phyloP scores from a whole-genome alignment of 345 rosid genomes.

The Citrus australasica region DNA sequence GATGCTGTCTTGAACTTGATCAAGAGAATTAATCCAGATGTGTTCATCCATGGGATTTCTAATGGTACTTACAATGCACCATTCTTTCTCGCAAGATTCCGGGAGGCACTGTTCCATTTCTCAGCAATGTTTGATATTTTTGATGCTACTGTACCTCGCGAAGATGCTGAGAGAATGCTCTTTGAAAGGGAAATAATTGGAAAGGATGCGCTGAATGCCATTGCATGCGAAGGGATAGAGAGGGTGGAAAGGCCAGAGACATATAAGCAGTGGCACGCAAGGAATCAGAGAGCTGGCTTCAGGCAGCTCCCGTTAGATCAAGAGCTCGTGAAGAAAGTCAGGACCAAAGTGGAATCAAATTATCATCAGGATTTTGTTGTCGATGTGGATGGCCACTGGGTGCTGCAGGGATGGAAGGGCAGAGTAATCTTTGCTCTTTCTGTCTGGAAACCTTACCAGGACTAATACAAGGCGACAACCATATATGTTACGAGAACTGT shows the following conservation, averaged over 20 bases:
- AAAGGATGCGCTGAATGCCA: conserved; percentile 57
- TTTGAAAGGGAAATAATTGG: conserved; percentile 57
- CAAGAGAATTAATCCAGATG: conserved; percentile 51
- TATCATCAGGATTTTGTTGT: conserved; percentile 65
- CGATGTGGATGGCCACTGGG: conserved; percentile 64
- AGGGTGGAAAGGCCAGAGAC: conserved; percentile 76
- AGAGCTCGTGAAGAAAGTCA: conserved; percentile 45
- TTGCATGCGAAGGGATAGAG: conserved; percentile 70
- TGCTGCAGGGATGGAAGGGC: conserved; percentile 95
- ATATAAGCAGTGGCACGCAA: conserved; percentile 51
- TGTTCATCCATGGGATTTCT: conserved; percentile 55
- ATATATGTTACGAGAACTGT: not conserved
- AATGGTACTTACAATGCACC: conserved; percentile 73
- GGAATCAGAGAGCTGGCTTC: conserved; percentile 53
- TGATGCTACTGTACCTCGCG: conserved; percentile 40
- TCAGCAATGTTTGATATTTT: conserved; percentile 66
- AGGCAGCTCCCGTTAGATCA: conserved; percentile 48
- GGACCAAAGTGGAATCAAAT: conserved; percentile 28
- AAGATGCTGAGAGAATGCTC: conserved; percentile 49
- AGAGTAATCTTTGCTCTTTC: conserved; percentile 60
- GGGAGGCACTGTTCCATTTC: conserved; percentile 68
- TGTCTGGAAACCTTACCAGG: conserved; percentile 59
- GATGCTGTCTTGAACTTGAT: conserved; percentile 58
- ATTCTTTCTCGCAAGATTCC: conserved; percentile 59
- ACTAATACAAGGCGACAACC: not conserved